Percentiles rank a stretch among this genome's conserved stretches.
Conservation (phyloP, 495 filamentous ascomycete genomes). For the Trichocladium uniseriatum region DNA sequence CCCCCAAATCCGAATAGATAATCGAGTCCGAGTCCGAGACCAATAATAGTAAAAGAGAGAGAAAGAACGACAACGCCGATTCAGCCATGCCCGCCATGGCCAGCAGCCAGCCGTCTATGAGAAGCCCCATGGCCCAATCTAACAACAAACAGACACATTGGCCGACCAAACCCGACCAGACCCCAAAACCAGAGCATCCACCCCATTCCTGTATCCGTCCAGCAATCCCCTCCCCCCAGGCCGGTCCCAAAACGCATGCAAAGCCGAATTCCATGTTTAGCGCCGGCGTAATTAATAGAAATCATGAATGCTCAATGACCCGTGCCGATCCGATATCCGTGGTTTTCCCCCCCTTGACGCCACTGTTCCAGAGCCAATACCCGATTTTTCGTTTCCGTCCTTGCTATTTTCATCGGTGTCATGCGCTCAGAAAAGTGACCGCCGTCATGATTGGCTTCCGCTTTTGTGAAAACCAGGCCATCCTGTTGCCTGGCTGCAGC, state of each 20-base stretch:
- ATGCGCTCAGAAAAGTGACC: too few relatives aligned
- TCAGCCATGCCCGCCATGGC: neutral
- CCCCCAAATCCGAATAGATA: neutral
- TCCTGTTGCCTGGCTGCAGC: too few relatives aligned
- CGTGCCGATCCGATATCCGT: neutral
- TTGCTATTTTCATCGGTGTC: too few relatives aligned
- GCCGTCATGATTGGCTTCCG: too few relatives aligned
- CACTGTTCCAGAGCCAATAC: neutral
- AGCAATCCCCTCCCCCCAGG: neutral
- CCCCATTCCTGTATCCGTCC: conserved; percentile 4
- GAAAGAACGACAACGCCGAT: neutral
- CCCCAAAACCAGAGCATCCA: neutral
- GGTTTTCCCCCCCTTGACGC: neutral
- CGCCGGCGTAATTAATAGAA: neutral
- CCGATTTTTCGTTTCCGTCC: too few relatives aligned
- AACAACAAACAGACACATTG: conserved; percentile 4
- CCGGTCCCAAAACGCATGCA: neutral
- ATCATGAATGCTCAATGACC: neutral
- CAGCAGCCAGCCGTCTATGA: conserved; percentile 7
- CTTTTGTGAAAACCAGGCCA: too few relatives aligned
- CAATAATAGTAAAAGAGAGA: too few relatives aligned
- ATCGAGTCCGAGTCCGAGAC: neutral
- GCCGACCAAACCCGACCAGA: neutral
- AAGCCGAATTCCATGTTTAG: neutral
- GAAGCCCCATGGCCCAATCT: conserved; percentile 3